phyloP scores from a whole-genome alignment of 768 basidiomycete genomes.

The Lactarius tabidus region DNA sequence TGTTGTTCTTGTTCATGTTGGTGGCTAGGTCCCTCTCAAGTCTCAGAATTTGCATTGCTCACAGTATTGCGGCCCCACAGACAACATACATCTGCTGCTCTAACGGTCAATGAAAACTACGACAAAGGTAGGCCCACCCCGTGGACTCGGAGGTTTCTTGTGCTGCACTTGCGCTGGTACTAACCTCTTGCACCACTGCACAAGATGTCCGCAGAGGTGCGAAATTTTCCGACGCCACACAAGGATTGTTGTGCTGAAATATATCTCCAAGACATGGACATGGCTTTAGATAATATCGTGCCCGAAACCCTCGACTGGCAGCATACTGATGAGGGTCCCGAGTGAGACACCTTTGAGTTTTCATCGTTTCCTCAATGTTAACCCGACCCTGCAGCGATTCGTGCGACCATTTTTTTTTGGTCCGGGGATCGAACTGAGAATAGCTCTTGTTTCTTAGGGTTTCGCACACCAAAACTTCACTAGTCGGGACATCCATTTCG shows the following conservation, averaged over 20 bases:
- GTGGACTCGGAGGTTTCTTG: background rate
- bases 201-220: slow-evolving; percentile 45
- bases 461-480: slow-evolving; percentile 86
- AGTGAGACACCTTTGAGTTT: slow-evolving; percentile 46
- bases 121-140: slow-evolving; percentile 54
- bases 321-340: slow-evolving; percentile 89
- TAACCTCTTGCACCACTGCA: background rate
- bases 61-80: slow-evolving; percentile 31
- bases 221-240: slow-evolving; percentile 9
- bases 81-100: slow-evolving; percentile 73
- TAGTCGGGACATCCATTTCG: slow-evolving; percentile 78
- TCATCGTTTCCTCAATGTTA: background rate
- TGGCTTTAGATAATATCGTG: slow-evolving; percentile 86
- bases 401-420: slow-evolving; percentile 6
- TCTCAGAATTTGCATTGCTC: background rate
- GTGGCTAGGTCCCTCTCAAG: slow-evolving; percentile 28
- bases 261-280: slow-evolving; percentile 73
- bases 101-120: slow-evolving; percentile 88
- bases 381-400: slow-evolving; percentile 13
- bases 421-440: background rate
- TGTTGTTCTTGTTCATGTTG: slow-evolving; percentile 86
- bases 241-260: slow-evolving; percentile 30
- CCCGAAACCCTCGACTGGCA: slow-evolving; percentile 79
- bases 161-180: background rate
- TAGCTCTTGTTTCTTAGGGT: slow-evolving; percentile 45